Conservation (phyloP, 176 grass and related monocot species). For the Thalia dealbata region DNA sequence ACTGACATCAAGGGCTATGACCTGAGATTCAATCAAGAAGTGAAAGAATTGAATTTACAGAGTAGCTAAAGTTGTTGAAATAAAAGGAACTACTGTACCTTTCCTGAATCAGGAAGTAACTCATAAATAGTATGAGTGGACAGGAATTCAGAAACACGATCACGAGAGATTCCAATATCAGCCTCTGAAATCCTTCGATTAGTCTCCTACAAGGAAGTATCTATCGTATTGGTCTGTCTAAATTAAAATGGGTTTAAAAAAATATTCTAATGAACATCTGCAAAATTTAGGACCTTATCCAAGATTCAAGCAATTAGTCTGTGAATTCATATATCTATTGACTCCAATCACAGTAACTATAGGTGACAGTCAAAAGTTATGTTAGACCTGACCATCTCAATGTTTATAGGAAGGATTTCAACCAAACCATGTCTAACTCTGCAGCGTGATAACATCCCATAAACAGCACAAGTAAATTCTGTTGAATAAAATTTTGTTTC, state of each 20-base stretch:
- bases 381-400: no score
- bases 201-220: neutral
- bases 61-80: neutral
- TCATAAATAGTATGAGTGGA: slow-evolving; percentile 1
- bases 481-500: no score
- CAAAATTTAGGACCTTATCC: no score
- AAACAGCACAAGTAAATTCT: neutral
- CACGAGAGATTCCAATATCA: slow-evolving; percentile 9
- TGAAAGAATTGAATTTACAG: neutral
- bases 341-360: no score
- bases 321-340: no score
- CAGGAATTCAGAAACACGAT: neutral
- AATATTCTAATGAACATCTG: neutral
- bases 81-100: neutral
- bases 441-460: neutral
- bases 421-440: no score
- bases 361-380: no score
- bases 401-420: no score
- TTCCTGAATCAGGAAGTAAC: slow-evolving; percentile 16
- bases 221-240: neutral
- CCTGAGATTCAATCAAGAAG: slow-evolving; percentile 7
- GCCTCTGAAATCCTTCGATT: slow-evolving; percentile 2
- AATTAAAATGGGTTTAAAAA: neutral
- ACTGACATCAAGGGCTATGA: slow-evolving; percentile 12
- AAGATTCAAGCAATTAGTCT: neutral